Base-by-base conservation (phyloP, 108 stramenopile species). In the Schizochytrium sp. region DNA sequence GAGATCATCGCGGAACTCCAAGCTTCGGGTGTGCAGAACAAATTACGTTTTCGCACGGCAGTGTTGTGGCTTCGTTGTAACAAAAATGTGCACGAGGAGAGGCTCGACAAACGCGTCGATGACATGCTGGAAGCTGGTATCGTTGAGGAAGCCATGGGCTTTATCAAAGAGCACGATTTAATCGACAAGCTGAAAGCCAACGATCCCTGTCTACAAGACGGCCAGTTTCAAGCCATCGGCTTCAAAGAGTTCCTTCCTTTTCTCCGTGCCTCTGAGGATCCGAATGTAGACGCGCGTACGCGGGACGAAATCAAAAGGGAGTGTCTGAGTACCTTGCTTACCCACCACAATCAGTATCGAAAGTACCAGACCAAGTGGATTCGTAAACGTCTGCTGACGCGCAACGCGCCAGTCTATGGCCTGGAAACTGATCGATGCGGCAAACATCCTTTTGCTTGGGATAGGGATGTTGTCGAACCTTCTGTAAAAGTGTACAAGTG, bases 291-390 rank as follows among this genome's bases (percentile, higher is more conserved):
- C 41, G 6, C 63, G 1, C 14, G 12, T 10, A 69, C 10, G 8
- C 41, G 14, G 14, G 51, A 2, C 43, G 6, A 83, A 0, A 83
- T 83, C 76, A 83, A 53, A 12, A 12, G 4, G 18, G 76, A 83
- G 28, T 83, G 76, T 34, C 19, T 83, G 18, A 83, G 0, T 0
- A 53, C 28, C 76, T 53, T 47, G 23, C 48, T 34, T 0, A 34
- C 45, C 45, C 76, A 53, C 51, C 76, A 83, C 51, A 12, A 25
- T 14, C 76, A 83, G 51, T 83, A 83, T 23, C n/a, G 48, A 43
- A 83, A 83, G 28, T 53, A 83, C 0, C 76, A 83, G 48, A 83
- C n/a, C 48, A 83, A 83, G 28, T 83, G 76, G 76, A 83, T 83
- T 23, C 19, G 25, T 1, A 83, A 83, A 47, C 76, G 76, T 53